phyloP scores from a whole-genome alignment of 139 green algal genomes.

The Eudorina sp. region DNA sequence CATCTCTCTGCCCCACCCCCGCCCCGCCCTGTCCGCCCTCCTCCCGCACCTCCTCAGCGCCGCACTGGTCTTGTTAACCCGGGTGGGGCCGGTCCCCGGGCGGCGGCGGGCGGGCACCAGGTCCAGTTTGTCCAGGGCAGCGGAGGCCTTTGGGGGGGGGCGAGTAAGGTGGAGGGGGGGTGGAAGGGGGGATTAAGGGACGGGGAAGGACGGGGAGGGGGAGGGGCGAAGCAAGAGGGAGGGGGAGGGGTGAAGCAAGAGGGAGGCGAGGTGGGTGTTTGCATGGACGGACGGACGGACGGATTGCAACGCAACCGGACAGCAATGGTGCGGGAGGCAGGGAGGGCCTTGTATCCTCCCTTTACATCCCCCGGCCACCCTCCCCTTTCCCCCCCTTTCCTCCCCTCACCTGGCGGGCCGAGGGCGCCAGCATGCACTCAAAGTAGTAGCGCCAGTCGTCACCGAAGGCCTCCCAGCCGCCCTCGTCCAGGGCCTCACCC shows the following conservation, averaged over 20 bases:
- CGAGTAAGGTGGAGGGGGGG: not conserved
- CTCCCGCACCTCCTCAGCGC: conserved; percentile 12
- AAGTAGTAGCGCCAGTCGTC: conserved; percentile 94
- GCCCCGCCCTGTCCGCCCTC: not conserved
- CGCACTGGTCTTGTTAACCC: conserved; percentile 48
- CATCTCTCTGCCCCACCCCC: not conserved
- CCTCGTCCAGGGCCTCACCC: conserved; percentile 70
- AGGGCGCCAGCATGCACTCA: conserved; percentile 95
- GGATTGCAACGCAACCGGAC: no score
- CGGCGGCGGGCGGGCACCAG: conserved; percentile 57
- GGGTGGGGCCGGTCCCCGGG: not conserved
- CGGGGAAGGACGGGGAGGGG: not conserved
- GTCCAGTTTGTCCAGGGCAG: conserved; percentile 85
- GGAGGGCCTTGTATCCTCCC: no score
- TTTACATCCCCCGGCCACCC: not conserved
- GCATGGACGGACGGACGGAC: no score
- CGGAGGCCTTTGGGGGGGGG: conserved; percentile 54
- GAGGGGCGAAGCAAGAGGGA: no score
- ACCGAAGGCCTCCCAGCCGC: conserved; percentile 83
- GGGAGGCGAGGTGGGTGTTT: no score
- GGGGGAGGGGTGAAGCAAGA: no score
- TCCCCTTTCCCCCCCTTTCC: not conserved
- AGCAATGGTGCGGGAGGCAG: no score
- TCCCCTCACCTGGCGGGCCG: conserved; percentile 69
- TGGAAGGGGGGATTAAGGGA: not conserved